Base-by-base conservation (phyloP, 75 land plant species). In the Isoetes taiwanensis region DNA sequence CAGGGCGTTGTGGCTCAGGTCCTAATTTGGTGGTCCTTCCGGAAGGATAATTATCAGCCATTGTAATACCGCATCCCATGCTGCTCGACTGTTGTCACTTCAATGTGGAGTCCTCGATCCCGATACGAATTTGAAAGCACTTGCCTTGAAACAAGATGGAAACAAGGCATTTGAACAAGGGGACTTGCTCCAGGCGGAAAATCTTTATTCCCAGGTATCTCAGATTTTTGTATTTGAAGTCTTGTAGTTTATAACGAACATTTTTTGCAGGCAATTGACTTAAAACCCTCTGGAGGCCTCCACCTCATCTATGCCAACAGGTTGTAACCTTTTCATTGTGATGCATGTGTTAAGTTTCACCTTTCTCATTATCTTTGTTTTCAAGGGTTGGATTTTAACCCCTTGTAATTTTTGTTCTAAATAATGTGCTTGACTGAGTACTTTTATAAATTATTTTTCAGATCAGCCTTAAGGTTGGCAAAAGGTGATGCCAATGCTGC, bases 11-110 rank as follows among this genome's bases (percentile, higher is more conserved):
- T 65, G 97, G 97, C 20, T 41, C 76, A 41, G 97, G 97, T 0
- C 97, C 97, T 33, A 90, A 90, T 61, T 35, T 86, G 54, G 84
- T 72, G 16, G 61, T 74, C 5, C 74, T 90, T 5, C 97, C 97
- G 11, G 69, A 20, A 0, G 82, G 23, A 56, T 60, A 28, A n/a
- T 80, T 10, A 70, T 86, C 41, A 64, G 78, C 27, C 84, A 90
- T 56, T 90, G 94, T 61, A 75, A 67, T 33, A 86, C 93, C 1
- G 67, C 94, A 0, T 73, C 76, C 9, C 73, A 69, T 34, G 87
- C 80, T 20, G 84, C 94, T n/a, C 67, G 76, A 34, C 37, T 86
- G 14, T 57, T 86, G 59, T 62, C 66, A 21, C 41, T 53, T 6
- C 73, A 76, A 19, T 76, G 69, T 53, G 77, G 67, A 19, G 52